phyloP scores from a whole-genome alignment of 2,329 filamentous ascomycete genomes.

The Mollisia scopiformis region DNA sequence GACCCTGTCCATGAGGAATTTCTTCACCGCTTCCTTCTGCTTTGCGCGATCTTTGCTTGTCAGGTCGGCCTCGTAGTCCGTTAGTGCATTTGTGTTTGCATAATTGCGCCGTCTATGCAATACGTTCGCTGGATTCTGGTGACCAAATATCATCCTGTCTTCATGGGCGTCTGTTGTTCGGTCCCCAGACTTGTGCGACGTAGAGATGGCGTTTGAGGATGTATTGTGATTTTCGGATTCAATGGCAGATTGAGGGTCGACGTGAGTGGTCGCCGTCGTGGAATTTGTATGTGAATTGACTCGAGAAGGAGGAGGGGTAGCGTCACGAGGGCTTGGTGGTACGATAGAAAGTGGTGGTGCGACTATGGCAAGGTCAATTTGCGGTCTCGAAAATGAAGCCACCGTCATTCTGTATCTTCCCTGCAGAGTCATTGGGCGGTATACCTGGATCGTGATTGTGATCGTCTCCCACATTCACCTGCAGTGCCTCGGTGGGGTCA shows the following conservation, averaged over 20 bases:
- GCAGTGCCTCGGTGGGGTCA: constrained; percentile 6
- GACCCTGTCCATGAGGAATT: constrained; percentile 55
- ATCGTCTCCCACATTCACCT: constrained; percentile 1
- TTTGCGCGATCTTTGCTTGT: constrained; percentile 63
- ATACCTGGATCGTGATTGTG: constrained; percentile 16
- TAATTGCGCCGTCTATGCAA: constrained; percentile 30
- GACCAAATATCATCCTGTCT: constrained; percentile 31
- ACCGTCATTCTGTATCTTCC: background rate
- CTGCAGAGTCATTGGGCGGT: constrained; percentile 2
- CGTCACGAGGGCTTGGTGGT: constrained; percentile 22
- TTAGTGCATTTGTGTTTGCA: constrained; percentile 42
- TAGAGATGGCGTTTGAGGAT: constrained; percentile 6
- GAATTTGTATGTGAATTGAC: constrained; percentile 4
- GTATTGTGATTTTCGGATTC: constrained; percentile 6
- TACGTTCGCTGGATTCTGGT: constrained; percentile 8
- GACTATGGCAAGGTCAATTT: constrained; percentile 21
- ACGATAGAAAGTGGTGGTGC: constrained; percentile 16
- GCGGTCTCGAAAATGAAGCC: constrained; percentile 3
- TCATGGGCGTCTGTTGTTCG: constrained; percentile 10
- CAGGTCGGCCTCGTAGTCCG: constrained; percentile 58
- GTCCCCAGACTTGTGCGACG: constrained; percentile 13
- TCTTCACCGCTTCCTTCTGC: constrained; percentile 65
- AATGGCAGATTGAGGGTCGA: constrained; percentile 3
- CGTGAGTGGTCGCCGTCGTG: constrained; percentile 4
- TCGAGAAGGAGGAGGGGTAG: background rate